phyloP scores from a whole-genome alignment of 1,284 basidiomycete species.

The Ganoderma multipileum region DNA sequence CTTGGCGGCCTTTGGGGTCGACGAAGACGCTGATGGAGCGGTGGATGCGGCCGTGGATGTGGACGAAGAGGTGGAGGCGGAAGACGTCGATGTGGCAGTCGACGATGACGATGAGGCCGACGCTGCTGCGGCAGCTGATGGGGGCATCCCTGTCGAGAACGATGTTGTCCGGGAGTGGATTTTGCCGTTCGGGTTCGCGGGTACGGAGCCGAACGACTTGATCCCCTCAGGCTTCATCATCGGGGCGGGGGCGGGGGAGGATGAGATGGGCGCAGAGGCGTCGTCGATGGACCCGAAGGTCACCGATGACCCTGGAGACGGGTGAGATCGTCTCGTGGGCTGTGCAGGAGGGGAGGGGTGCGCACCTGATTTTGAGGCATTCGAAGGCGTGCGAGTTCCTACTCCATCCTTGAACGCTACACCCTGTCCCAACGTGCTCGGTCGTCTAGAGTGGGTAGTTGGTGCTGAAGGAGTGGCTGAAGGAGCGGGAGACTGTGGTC shows the following conservation, averaged over 20 bases:
- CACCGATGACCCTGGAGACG: slow-evolving; percentile 60
- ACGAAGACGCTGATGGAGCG: slow-evolving; percentile 40
- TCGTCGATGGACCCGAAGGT: slow-evolving; percentile 89
- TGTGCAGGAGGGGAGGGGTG: slow-evolving; percentile 18
- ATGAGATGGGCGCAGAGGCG: slow-evolving; percentile 68
- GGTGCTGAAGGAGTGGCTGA: slow-evolving; percentile 52
- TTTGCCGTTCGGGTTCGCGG: slow-evolving; percentile 67
- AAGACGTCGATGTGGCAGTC: slow-evolving; percentile 38
- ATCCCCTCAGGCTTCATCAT: slow-evolving; percentile 73
- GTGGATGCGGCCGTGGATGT: slow-evolving; percentile 37
- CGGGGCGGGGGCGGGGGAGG: slow-evolving; percentile 70
- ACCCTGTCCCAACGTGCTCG: slow-evolving; percentile 72
- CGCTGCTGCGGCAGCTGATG: slow-evolving; percentile 38
- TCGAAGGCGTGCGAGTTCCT: slow-evolving; percentile 39
- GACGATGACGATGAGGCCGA: slow-evolving; percentile 40
- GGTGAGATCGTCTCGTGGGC: slow-evolving; percentile 22
- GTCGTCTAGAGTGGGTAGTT: slow-evolving; percentile 71
- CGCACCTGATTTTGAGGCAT: slow-evolving; percentile 68
- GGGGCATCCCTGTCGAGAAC: slow-evolving; percentile 42
- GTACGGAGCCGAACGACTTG: slow-evolving; percentile 82
- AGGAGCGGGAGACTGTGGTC: slow-evolving; percentile 78
- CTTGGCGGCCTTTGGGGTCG: slow-evolving; percentile 47
- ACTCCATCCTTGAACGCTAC: slow-evolving; percentile 80
- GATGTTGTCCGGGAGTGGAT: slow-evolving; percentile 35
- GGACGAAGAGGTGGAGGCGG: slow-evolving; percentile 11